A percentile compares a stretch with the other conserved stretches of the same genome.
Evolutionary conservation across 106 monocot species (phyloP).

Genomic region (Chionographis japonica): DNA sequence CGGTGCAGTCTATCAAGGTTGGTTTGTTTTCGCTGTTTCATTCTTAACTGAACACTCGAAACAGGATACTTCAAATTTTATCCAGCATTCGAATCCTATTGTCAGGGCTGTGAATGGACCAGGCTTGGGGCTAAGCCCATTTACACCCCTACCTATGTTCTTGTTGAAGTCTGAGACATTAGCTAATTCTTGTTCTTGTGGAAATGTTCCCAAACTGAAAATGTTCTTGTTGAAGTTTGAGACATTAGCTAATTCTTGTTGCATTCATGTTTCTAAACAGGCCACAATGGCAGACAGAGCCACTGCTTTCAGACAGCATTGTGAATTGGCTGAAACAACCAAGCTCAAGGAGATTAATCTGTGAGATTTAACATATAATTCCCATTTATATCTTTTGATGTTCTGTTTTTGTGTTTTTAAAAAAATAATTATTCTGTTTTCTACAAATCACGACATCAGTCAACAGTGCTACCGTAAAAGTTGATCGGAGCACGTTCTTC

Average conservation of each 20-base stretch:
- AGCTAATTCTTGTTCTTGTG: conserved; percentile 4
- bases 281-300: conserved; percentile 91
- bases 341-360: conserved; percentile 92
- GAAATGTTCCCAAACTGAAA: too few relatives aligned
- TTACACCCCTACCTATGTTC: too few relatives aligned
- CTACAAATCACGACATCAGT: too few relatives aligned
- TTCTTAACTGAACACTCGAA: neutral
- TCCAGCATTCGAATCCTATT: too few relatives aligned
- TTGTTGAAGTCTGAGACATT: neutral
- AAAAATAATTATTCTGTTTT: too few relatives aligned
- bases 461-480: too few relatives aligned
- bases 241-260: conserved; percentile 1
- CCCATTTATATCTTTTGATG: neutral
- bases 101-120: too few relatives aligned
- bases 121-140: too few relatives aligned
- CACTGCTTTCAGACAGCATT: conserved; percentile 91
- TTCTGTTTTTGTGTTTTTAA: neutral
- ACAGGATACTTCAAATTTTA: too few relatives aligned
- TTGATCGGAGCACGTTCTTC: too few relatives aligned
- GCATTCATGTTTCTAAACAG: conserved; percentile 29
- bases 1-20: conserved; percentile 97
- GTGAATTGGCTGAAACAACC: conserved; percentile 76
- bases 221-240: neutral
- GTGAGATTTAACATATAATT: conserved; percentile 40
- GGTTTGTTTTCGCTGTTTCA: conserved; percentile 5